Evolutionary conservation across 148 eudicot genomes (phyloP), one percentile per base, ranked within the genome.

Genomic region (Chenopodium berlandieri): DNA sequence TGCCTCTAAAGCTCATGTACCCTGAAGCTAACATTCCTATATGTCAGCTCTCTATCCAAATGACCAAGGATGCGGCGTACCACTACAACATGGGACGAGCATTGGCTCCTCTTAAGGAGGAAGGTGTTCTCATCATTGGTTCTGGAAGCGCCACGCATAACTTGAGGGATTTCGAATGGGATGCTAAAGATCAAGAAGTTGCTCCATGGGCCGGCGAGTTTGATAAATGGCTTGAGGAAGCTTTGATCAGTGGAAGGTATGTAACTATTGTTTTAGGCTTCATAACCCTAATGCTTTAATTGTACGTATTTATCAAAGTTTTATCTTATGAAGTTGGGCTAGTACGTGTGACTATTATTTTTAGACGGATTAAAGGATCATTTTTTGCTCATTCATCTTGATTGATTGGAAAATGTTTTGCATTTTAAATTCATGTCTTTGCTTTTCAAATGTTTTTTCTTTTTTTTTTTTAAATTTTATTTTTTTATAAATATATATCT

Each of bases 1-100:
- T 94, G 12, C 97, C 97, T 7, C 90, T 94, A 60, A 92, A 91
- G 98, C 94, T 92, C 19, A 92, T 92, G 97, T 94, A 91, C 78
- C 98, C 98, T 7, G 91, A 94, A 47, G 97, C 94, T 27, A 91
- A 94, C 78, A 91, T 94, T 68, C 98, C 98, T 0, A 93, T 94
- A 27, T 94, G 98, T 79, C 95, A 91, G 81, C 91, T 94, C 20
- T 92, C 97, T 7, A 79, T 94, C 67, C 98, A 92, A 77, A 63
- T 88, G 16, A 30, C 86, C 31, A 75, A 64, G 79, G 91, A 91
- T 86, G 97, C 86, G 13, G 86, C 83, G 20, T 84, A 92, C 73
- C 98, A 94, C 60, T 92, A 85, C 64, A 88, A 94, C 76, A 64
- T 94, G 52, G 98, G 97, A 32, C 87, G 56, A 80, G 97, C 98